A percentile compares a stretch with the other conserved stretches of the same genome.
Evolutionary conservation across 192 early-diverging fungal genomes (phyloP).

Genomic region (Podila clonocystis): DNA sequence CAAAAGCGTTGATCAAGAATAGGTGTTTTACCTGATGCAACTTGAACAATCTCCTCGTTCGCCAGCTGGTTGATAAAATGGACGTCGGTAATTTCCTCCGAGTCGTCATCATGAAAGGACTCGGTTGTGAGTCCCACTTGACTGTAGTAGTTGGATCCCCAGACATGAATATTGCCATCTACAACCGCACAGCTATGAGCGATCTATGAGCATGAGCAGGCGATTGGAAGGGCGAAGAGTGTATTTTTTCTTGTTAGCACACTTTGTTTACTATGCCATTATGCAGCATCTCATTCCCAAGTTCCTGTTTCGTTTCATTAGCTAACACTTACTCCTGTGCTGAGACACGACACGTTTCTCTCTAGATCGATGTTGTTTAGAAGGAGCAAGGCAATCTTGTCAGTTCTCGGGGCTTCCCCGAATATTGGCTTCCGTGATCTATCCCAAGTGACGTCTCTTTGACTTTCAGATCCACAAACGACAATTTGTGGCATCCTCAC

Average conservation of each 20-base stretch:
- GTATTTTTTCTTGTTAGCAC: not conserved
- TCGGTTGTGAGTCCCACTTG: slow-evolving; percentile 52
- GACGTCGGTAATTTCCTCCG: slow-evolving; percentile 43
- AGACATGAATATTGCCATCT: slow-evolving; percentile 42
- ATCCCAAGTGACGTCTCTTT: no score
- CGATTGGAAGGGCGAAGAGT: no score
- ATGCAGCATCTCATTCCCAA: not conserved
- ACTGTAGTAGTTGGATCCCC: slow-evolving; percentile 51
- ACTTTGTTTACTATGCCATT: not conserved
- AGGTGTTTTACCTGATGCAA: slow-evolving; percentile 34
- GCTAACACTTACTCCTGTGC: slow-evolving; percentile 35
- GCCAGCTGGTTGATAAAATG: slow-evolving; percentile 48
- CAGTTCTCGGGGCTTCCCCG: no score
- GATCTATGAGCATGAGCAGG: slow-evolving; percentile 8
- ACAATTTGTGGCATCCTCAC: not conserved
- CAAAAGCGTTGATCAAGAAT: not conserved
- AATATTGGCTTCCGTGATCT: no score
- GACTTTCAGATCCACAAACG: not conserved
- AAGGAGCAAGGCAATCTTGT: no score
- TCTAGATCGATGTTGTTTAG: not conserved
- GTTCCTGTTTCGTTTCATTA: not conserved
- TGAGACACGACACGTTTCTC: slow-evolving; percentile 22
- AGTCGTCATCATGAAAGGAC: slow-evolving; percentile 49
- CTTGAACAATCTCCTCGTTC: slow-evolving; percentile 42
- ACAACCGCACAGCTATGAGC: slow-evolving; percentile 42